A percentile compares a stretch with the other conserved stretches of the same genome.
Conservation (phyloP, 495 filamentous ascomycete genomes). For the Aspergillus ostianus region DNA sequence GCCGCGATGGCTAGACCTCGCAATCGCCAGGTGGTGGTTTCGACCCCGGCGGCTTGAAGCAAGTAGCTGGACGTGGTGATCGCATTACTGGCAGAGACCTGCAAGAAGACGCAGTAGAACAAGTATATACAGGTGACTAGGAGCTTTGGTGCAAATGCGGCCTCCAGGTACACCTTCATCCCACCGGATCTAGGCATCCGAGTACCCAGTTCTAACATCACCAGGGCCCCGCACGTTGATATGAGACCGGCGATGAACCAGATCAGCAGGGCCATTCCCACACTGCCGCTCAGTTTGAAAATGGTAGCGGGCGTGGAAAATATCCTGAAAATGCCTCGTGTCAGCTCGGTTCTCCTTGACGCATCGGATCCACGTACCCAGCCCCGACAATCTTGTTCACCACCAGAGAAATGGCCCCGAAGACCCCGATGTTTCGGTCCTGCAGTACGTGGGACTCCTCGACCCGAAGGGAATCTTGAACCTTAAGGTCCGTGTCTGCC, state of each 20-base stretch:
- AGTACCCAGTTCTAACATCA: conserved; percentile 64
- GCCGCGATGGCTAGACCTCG: conserved; percentile 35
- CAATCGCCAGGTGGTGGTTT: conserved; percentile 28
- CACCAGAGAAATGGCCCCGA: conserved; percentile 26
- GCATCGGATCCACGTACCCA: conserved; percentile 15
- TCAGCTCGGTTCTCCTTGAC: too few relatives aligned
- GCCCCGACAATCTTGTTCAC: conserved; percentile 31
- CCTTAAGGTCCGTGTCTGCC: background rate
- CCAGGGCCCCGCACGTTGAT: conserved; percentile 54
- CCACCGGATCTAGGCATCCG: conserved; percentile 66
- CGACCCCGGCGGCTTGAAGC: conserved; percentile 22
- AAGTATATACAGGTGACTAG: conserved; percentile 49
- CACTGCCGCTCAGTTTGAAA: conserved; percentile 57
- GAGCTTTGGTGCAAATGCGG: conserved; percentile 50
- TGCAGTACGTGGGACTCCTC: conserved; percentile 25
- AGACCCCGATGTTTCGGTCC: conserved; percentile 25
- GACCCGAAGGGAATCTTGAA: conserved; percentile 4
- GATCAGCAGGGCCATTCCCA: conserved; percentile 58
- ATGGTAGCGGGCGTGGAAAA: conserved; percentile 68
- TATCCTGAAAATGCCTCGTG: conserved; percentile 40
- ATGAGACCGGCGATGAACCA: conserved; percentile 62
- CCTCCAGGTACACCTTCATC: conserved; percentile 70
- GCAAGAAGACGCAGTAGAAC: conserved; percentile 28
- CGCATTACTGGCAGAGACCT: conserved; percentile 30
- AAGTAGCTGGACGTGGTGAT: conserved; percentile 26